Conservation (phyloP, 768 basidiomycete species). For the Russula brevipes region DNA sequence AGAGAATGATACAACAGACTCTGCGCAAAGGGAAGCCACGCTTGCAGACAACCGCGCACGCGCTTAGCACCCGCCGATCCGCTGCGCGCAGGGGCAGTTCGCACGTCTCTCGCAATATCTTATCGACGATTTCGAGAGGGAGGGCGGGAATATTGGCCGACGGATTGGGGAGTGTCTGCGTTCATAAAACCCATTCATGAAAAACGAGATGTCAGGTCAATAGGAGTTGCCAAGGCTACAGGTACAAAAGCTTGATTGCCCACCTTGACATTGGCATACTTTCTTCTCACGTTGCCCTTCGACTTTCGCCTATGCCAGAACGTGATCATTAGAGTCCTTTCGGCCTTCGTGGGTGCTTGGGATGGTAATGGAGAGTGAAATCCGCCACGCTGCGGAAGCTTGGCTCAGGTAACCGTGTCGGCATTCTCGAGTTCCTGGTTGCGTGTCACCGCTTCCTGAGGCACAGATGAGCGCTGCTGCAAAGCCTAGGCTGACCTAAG, state of each 20-base stretch:
- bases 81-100: background rate
- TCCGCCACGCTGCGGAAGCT: background rate
- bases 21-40: conserved; percentile 14
- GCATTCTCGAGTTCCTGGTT: background rate
- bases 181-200: background rate
- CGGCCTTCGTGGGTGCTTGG: background rate
- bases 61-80: conserved; percentile 2
- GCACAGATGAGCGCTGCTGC: background rate
- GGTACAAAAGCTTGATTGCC: background rate
- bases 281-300: background rate
- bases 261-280: background rate
- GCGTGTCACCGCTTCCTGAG: background rate
- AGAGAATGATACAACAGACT: conserved; percentile 12
- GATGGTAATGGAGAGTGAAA: background rate
- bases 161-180: background rate
- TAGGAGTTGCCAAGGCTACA: conserved; percentile 4
- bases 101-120: conserved; percentile 14
- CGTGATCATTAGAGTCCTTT: background rate
- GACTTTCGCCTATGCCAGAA: background rate
- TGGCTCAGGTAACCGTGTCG: background rate
- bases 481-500: too few relatives aligned
- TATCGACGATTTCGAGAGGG: conserved; percentile 15
- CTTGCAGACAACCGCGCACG: conserved; percentile 17
- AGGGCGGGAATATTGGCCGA: background rate
- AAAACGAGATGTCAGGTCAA: background rate